Evolutionary conservation across 2,329 filamentous ascomycete genomes (phyloP), one percentile per base, ranked within the genome.

Genomic region (Arthrocladium fulminans): DNA sequence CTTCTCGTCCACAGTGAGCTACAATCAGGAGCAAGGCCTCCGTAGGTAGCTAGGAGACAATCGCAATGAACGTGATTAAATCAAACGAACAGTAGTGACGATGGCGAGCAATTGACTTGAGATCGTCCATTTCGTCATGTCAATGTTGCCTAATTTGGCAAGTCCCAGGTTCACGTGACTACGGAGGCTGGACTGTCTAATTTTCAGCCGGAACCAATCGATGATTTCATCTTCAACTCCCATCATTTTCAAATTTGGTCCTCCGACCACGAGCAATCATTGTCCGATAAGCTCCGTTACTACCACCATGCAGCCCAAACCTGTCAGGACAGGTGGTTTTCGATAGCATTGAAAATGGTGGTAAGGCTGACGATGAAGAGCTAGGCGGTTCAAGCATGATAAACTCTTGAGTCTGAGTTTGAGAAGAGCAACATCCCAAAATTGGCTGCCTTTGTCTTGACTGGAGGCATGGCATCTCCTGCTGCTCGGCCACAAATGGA

Each of bases 401-500:
- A 35, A 15, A 35, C 17, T 15, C 32, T 5, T 5, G 6, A 35
- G 7, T n/a, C 32, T 8, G 13, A 6, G 32, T n/a, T 15, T 15
- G 4, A 9, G 32, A 35, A 35, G 6, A 35, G 5, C 7, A 35
- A 15, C 6, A 8, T 35, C n/a, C 5, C 7, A 7, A 15, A 15
- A 35, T 15, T 5, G 5, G 6, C 10, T 8, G n/a, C 17, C 32
- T 6, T 8, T 35, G 6, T 6, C 5, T 15, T 15, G 13, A 9
- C 5, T 6, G n/a, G 13, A 35, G 32, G 7, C 4, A 40, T 40
- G 37, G 8, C 37, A 24, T 7, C 17, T 10, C 8, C 37, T 19
- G 4, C 19, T 22, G 80, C 73, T 67, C 96, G 89, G 6, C 19
- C 37, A 6, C 32, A 35, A 35, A 7, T 6, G 6, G 6, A 35